A percentile compares a stretch with the other conserved stretches of the same genome.
These are phyloP conservation scores for Diaporthe eres DNA, from an alignment of 2,329 filamentous ascomycete species.

Conservation along the genomic window DNA sequence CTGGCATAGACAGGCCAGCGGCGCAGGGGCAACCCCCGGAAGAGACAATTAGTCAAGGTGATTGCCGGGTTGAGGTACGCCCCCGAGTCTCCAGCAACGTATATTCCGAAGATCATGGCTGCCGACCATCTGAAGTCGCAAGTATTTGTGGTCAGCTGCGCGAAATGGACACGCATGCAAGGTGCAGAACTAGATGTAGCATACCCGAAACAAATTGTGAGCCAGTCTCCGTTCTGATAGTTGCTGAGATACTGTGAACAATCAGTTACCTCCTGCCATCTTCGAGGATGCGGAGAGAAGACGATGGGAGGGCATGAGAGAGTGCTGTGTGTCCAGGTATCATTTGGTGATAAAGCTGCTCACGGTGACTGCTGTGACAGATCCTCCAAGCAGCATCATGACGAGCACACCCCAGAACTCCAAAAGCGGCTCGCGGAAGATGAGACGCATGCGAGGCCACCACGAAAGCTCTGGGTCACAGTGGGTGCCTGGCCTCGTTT, in stretches of 20 bases:
- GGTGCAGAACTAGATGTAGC: neutral
- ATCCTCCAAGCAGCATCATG: conserved; percentile 24
- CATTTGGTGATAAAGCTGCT: neutral
- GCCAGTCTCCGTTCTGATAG: conserved; percentile 17
- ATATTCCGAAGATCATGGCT: conserved; percentile 31
- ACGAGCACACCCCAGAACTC: conserved; percentile 29
- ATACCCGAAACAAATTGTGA: conserved; percentile 30
- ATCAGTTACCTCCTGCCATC: neutral
- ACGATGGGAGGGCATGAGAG: neutral
- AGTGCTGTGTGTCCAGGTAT: neutral
- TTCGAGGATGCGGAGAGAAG: neutral
- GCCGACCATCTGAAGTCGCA: conserved; percentile 16
- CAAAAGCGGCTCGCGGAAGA: conserved; percentile 19
- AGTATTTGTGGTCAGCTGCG: neutral
- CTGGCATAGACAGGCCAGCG: conserved; percentile 22
- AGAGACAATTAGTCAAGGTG: conserved; percentile 30
- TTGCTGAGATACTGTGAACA: conserved; percentile 16
- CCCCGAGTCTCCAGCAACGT: conserved; percentile 26
- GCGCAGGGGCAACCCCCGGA: conserved; percentile 25
- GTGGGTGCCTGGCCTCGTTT: conserved; percentile 15
- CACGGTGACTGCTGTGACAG: conserved; percentile 7
- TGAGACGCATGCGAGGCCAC: conserved; percentile 20
- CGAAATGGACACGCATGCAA: neutral
- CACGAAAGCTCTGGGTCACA: neutral
- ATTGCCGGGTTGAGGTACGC: conserved; percentile 34